Conservation (phyloP, 495 filamentous ascomycete genomes). For the Alectoria sarmentosa region DNA sequence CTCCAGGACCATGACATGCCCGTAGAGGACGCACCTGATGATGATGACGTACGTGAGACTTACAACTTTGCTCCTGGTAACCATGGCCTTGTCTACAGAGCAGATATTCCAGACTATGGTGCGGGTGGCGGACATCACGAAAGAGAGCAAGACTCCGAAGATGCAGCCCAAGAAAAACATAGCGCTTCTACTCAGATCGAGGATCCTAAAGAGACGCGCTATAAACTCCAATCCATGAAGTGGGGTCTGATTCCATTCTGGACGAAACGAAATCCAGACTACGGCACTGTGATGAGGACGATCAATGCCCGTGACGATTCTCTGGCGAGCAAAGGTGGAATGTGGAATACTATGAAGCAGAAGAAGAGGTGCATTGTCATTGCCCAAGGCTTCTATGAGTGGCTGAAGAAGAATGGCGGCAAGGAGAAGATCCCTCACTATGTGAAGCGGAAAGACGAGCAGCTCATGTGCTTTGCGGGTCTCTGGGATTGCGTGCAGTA, state of each 20-base stretch:
- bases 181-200: slow-evolving; percentile 19
- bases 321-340: slow-evolving; percentile 62
- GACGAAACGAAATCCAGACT: slow-evolving; percentile 76
- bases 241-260: slow-evolving; percentile 92
- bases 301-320: slow-evolving; percentile 97
- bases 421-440: slow-evolving; percentile 81
- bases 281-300: slow-evolving; percentile 67
- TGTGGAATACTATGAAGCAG: slow-evolving; percentile 90
- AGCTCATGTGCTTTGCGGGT: slow-evolving; percentile 83
- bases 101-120: slow-evolving; percentile 54
- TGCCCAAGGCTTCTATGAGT: slow-evolving; percentile 93
- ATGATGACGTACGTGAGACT: slow-evolving; percentile 65
- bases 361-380: slow-evolving; percentile 80
- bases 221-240: slow-evolving; percentile 86
- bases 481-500: slow-evolving; percentile 85
- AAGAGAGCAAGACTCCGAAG: slow-evolving; percentile 21
- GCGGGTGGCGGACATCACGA: slow-evolving; percentile 33
- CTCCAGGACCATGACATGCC: slow-evolving; percentile 68
- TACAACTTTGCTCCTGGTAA: slow-evolving; percentile 94
- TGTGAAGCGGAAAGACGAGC: slow-evolving; percentile 70
- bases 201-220: slow-evolving; percentile 40
- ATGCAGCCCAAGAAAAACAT: slow-evolving; percentile 17
- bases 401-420: slow-evolving; percentile 72
- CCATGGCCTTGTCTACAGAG: slow-evolving; percentile 80
- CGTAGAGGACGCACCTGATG: slow-evolving; percentile 68